Evolutionary conservation across 2,329 filamentous ascomycete species (phyloP).

Genomic region (Gaeumannomyces sp.): DNA sequence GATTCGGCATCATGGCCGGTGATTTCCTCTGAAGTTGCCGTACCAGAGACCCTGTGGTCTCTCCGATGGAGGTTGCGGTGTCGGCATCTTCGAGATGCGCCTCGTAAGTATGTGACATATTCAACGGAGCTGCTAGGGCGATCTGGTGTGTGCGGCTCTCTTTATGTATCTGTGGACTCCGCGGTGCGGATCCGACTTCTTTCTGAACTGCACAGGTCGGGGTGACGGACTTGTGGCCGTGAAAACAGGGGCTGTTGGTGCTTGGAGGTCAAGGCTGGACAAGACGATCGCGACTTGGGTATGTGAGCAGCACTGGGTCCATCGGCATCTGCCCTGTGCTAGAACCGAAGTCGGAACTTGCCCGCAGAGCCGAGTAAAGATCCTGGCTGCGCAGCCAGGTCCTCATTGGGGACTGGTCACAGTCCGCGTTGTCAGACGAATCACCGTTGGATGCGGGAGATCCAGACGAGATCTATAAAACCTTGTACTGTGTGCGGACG

Average conservation of each 20-base stretch:
- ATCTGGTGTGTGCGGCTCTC: no score
- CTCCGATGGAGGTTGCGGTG: not conserved
- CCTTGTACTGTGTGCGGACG: not conserved
- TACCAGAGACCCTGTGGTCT: not conserved
- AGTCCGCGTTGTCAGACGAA: not conserved
- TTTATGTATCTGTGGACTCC: not conserved
- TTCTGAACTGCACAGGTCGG: not conserved
- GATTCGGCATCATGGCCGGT: not conserved
- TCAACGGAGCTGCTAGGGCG: not conserved
- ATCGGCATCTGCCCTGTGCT: not conserved
- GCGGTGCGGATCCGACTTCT: no score
- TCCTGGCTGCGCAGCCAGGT: conserved; percentile 20
- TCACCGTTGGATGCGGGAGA: not conserved
- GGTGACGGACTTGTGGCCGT: not conserved
- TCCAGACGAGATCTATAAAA: not conserved
- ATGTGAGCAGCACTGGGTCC: conserved; percentile 7
- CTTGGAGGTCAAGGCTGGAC: not conserved
- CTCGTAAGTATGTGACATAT: not conserved
- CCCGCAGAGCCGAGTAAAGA: conserved; percentile 14
- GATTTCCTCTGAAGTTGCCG: not conserved
- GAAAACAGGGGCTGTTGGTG: not conserved
- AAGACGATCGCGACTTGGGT: conserved; percentile 3
- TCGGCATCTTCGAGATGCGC: not conserved
- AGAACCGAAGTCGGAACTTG: conserved; percentile 1
- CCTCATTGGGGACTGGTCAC: conserved; percentile 18